These are phyloP conservation scores for Podospora didyma DNA, from an alignment of 495 filamentous ascomycete genomes.

Conservation along the genomic window DNA sequence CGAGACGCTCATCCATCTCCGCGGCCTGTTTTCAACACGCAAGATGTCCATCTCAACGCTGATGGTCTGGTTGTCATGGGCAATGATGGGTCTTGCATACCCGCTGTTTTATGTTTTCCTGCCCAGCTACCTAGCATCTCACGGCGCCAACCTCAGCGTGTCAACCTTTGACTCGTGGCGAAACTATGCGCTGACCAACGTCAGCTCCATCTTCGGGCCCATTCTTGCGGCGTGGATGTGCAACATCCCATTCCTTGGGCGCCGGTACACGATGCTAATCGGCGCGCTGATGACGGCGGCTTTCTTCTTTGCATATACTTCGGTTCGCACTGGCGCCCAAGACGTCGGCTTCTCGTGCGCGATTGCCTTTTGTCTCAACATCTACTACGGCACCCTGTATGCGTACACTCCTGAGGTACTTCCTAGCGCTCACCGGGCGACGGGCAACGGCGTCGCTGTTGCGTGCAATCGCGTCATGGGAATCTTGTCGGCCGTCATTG, in stretches of 20 bases:
- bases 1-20: constrained; percentile 54
- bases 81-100: constrained; percentile 65
- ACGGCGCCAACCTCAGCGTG: constrained; percentile 32
- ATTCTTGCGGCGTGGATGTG: constrained; percentile 63
- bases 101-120: constrained; percentile 70
- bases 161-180: constrained; percentile 58
- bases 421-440: constrained; percentile 64
- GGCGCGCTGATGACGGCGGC: constrained; percentile 57
- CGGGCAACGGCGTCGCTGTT: constrained; percentile 67
- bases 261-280: constrained; percentile 63
- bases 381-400: constrained; percentile 71
- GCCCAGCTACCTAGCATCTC: constrained; percentile 40
- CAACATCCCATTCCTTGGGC: constrained; percentile 52
- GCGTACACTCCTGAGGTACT: constrained; percentile 59
- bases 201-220: constrained; percentile 61
- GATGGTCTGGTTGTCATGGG: constrained; percentile 67
- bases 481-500: constrained; percentile 64
- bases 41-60: constrained; percentile 57
- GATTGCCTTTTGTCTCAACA: constrained; percentile 63
- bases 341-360: constrained; percentile 63
- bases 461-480: constrained; percentile 69
- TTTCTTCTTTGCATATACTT: constrained; percentile 69
- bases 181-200: constrained; percentile 66
- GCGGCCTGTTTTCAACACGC: constrained; percentile 59
- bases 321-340: constrained; percentile 54